Base-by-base conservation (phyloP, 2,329 filamentous ascomycete genomes). In the Leptodontidium sp. region DNA sequence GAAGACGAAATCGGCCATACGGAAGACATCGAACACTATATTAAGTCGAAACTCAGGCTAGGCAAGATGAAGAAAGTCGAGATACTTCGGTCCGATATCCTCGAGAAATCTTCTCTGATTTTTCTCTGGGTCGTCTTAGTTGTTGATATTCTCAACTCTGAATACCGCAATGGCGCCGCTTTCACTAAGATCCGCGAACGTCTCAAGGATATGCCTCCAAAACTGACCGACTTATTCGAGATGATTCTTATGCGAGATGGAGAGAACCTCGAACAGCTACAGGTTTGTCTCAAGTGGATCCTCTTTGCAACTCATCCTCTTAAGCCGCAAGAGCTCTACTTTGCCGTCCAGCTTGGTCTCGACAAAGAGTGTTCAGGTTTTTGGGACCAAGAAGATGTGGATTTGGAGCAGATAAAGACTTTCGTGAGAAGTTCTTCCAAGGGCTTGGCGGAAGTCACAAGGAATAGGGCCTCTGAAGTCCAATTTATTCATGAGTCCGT, bases 241-340 rank as follows among this genome's bases (percentile, higher is more conserved):
- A 68, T 70, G 53, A 74, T 73, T 14, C 50, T 75, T 70, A 61
- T 32, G 75, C 80, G 85, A 17, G 86, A 90, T 63, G n/a, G 65
- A 0, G 45, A 78, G 0, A 79, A 86, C 5, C 76, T 77, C 57
- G 76, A 83, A 0, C 76, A 80, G 0, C 70, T 88, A 0, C 65
- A 81, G 0, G 70, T 86, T 0, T 87, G 82, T 40, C 69, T 90
- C 0, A 81, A 84, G 21, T 89, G 21, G 21, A 21, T 21, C 21
- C 21, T 21, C 21, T 21, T 21, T 21, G 21, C 21, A 21, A 21
- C 21, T 63, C 68, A 69, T 57, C 71, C 72, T 61, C 55, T 73
- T 21, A 73, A 73, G 29, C 72, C 65, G 21, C 65, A 68, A 17
- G 73, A 73, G 32, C 69, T 74, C 35, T 75, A 75, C 43, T 74